A percentile compares a stretch with the other conserved stretches of the same genome.
Conservation (phyloP, 768 basidiomycete genomes). For the Dentipellis fragilis region DNA sequence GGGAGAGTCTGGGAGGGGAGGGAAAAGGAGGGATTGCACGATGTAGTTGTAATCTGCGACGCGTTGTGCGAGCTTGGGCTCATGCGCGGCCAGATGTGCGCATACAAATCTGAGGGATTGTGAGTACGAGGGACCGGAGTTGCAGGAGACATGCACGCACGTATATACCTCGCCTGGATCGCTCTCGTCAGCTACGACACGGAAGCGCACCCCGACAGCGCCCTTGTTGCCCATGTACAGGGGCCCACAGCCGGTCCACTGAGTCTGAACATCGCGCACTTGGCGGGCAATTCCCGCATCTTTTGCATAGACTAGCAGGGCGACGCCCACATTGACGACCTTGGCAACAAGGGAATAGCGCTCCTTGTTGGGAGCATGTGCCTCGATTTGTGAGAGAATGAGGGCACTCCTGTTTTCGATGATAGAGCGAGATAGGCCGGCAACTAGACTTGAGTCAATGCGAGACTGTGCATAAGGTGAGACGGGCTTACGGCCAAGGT, state of each 20-base stretch:
- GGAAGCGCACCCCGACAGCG: constrained; percentile 81
- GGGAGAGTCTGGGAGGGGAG: constrained; percentile 33
- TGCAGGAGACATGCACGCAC: constrained; percentile 32
- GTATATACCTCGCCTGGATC: constrained; percentile 69
- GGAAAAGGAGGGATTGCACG: constrained; percentile 71
- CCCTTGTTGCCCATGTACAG: constrained; percentile 91
- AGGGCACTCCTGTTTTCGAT: constrained; percentile 60
- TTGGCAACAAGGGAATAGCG: constrained; percentile 71
- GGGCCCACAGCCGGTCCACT: constrained; percentile 67
- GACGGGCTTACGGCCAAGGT: constrained; percentile 59
- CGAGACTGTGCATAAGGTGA: neutral
- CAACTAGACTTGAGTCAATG: constrained; percentile 35
- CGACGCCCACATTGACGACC: constrained; percentile 79
- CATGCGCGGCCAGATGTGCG: constrained; percentile 85
- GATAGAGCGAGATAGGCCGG: constrained; percentile 64
- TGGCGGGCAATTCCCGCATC: constrained; percentile 55
- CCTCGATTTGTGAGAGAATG: constrained; percentile 67
- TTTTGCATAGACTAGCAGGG: constrained; percentile 76
- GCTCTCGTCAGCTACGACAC: constrained; percentile 46
- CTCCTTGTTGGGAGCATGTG: constrained; percentile 61
- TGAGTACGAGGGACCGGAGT: constrained; percentile 1
- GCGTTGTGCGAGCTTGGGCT: constrained; percentile 49
- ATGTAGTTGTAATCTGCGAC: constrained; percentile 78
- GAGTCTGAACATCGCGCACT: constrained; percentile 57
- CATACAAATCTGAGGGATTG: constrained; percentile 63